Evolutionary conservation across 1,139 yeast species (phyloP).

Genomic region (Diutina sp.): DNA sequence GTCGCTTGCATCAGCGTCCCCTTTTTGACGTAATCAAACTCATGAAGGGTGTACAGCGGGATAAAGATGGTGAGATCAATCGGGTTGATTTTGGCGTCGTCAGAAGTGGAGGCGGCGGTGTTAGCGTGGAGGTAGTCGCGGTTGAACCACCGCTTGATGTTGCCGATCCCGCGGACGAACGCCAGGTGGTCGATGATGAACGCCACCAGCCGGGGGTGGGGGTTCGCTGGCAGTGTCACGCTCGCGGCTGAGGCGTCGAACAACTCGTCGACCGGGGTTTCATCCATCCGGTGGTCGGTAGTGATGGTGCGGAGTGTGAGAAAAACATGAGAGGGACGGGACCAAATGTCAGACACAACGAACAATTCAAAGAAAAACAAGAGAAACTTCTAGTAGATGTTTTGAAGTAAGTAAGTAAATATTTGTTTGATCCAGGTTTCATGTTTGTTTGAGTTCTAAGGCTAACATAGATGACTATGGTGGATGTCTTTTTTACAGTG

Average conservation of each 20-base stretch:
- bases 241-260: neutral
- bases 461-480: too few species aligned
- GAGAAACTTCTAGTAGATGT: too few species aligned
- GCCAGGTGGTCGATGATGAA: constrained; percentile 48
- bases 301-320: neutral
- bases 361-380: too few species aligned
- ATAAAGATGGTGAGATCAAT: constrained; percentile 22
- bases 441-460: too few species aligned
- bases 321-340: neutral
- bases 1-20: constrained; percentile 42
- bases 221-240: neutral
- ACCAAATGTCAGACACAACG: too few species aligned
- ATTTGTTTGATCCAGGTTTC: too few species aligned
- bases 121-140: constrained; percentile 19
- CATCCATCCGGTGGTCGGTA: neutral
- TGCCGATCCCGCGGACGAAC: constrained; percentile 46
- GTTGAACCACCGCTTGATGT: constrained; percentile 44
- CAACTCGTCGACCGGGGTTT: neutral
- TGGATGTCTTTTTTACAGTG: too few species aligned
- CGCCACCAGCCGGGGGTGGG: constrained; percentile 10
- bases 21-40: constrained; percentile 40
- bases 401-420: too few species aligned
- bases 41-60: constrained; percentile 45
- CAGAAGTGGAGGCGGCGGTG: neutral
- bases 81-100: constrained; percentile 1